Evolutionary conservation across 2,329 filamentous ascomycete genomes (phyloP), one percentile per base, ranked within the genome.

Genomic region (Sclerotinia borealis): DNA sequence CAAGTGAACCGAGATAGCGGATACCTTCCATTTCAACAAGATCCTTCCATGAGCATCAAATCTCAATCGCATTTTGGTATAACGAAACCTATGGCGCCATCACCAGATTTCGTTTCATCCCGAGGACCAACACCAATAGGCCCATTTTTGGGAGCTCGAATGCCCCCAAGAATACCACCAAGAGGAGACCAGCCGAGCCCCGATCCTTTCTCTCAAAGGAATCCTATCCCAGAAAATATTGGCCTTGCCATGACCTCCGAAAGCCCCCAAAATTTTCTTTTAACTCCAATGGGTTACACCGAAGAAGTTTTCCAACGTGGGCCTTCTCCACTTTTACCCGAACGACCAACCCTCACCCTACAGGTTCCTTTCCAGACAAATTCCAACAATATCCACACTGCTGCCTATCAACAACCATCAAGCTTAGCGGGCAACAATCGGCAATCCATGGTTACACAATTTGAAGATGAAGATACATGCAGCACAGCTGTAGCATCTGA

Each of bases 171-270:
- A 43, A 31, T 73, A 15, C 70, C 72, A 45, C 70, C 65, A 25
- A 67, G 66, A 29, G 31, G 37, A 4, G 39, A 54, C 5, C 22
- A 56, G 15, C 34, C 25, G 19, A 68, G 59, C 59, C 70, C 70
- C 15, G 71, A 72, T 62, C 71, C 73, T 68, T 74, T 73, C 56
- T 71, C 72, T 13, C 63, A 71, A 43, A 68, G 70, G 66, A 75
- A 67, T 59, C 68, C 71, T 36, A 63, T 47, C 54, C 68, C 68
- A 31, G 67, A 73, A 39, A 67, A 59, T 7, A 74, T 75, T 64
- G 71, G 73, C 22, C 52, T 74, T 34, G 72, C 72, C 9, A 69
- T 74, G 36, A 73, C 70, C 3, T 62, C 59, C 22, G 50, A 56
- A 36, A 56, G 59, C 43, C 59, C 59, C 22, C 49, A 56, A 43